phyloP scores from a whole-genome alignment of 2,329 filamentous ascomycete genomes.

The Chaetoscypha palmicola region DNA sequence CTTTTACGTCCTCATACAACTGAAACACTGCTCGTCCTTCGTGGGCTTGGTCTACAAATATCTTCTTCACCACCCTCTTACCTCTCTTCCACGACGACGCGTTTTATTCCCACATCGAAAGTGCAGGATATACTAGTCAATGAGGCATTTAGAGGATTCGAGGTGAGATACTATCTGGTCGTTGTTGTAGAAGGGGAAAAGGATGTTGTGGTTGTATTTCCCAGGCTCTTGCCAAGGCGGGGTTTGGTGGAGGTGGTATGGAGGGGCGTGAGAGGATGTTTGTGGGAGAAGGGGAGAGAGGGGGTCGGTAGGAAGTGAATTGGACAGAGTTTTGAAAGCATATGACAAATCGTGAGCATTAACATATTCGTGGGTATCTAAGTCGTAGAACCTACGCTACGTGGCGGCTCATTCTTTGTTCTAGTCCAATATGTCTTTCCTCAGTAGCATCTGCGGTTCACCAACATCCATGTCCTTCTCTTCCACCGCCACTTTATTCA shows the following conservation, averaged over 20 bases:
- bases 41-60: conserved; percentile 86
- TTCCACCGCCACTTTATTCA: conserved; percentile 14
- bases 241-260: conserved; percentile 80
- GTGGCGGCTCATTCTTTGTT: no score
- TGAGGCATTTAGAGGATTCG: conserved; percentile 89
- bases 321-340: no score
- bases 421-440: no score
- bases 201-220: conserved; percentile 92
- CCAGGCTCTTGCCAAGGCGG: conserved; percentile 65
- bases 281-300: conserved; percentile 58
- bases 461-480: not conserved
- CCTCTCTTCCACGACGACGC: conserved; percentile 53
- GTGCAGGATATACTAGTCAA: conserved; percentile 93
- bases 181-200: conserved; percentile 86
- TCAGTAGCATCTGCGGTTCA: no score
- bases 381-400: no score
- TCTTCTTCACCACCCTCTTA: conserved; percentile 64
- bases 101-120: conserved; percentile 82
- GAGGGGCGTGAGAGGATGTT: conserved; percentile 74
- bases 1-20: conserved; percentile 48
- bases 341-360: no score
- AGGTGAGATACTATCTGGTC: conserved; percentile 81
- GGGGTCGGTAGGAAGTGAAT: no score
- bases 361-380: no score
- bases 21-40: conserved; percentile 82